These are phyloP conservation scores for Mallotus repandus DNA, from an alignment of 441 rosid species.

Conservation along the genomic window DNA sequence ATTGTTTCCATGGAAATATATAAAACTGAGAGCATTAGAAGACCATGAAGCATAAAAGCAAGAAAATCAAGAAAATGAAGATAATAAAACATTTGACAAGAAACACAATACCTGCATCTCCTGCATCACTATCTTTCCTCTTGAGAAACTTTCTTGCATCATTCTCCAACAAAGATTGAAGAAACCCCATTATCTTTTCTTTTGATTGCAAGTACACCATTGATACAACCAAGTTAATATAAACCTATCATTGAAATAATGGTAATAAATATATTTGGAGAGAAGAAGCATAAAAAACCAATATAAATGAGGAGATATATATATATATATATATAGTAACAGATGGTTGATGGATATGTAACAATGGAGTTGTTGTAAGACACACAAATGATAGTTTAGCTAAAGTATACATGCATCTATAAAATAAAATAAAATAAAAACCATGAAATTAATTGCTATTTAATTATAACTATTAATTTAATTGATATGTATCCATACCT, in stretches of 20 bases:
- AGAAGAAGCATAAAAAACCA: background rate
- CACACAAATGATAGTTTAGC: no score
- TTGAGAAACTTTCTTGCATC: constrained; percentile 60
- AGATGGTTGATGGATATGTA: constrained; percentile 7
- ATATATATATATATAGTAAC: background rate
- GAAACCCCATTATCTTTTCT: constrained; percentile 35
- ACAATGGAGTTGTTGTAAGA: background rate
- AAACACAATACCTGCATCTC: constrained; percentile 62
- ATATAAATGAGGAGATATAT: background rate
- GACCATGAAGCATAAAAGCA: no score
- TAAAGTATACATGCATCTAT: no score
- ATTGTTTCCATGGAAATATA: no score
- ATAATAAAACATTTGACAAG: background rate
- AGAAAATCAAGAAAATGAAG: constrained; percentile 3
- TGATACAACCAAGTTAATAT: background rate
- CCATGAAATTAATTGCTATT: no score
- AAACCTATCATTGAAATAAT: background rate
- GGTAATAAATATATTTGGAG: background rate
- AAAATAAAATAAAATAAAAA: background rate
- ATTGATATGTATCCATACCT: no score
- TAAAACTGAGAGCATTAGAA: no score
- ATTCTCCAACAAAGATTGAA: constrained; percentile 50
- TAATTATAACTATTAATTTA: no score
- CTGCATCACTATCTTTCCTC: constrained; percentile 92
- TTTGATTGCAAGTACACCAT: constrained; percentile 6